Conservation (phyloP, 1,284 basidiomycete species). For the Singerocomus inundabilis region DNA sequence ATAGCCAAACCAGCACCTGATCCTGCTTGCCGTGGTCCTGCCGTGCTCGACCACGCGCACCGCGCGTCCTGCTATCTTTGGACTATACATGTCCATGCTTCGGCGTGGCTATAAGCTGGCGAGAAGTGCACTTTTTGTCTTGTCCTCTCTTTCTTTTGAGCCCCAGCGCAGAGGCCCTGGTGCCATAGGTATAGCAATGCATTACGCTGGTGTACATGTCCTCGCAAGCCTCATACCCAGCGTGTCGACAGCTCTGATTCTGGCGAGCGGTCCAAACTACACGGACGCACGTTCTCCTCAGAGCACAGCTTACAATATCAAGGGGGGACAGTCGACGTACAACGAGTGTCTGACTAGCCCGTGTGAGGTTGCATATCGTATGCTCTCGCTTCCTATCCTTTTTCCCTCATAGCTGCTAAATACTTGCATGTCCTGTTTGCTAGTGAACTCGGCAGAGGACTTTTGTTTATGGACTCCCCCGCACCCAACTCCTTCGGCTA, state of each 20-base stretch:
- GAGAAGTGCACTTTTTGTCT: background rate
- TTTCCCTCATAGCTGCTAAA: conserved; percentile 1
- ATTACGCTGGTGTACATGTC: conserved; percentile 12
- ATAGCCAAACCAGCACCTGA: conserved; percentile 6
- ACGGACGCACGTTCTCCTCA: conserved; percentile 38
- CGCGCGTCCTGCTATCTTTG: conserved; percentile 23
- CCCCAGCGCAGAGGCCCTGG: conserved; percentile 7
- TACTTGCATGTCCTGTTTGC: conserved; percentile 8
- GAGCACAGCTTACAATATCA: conserved; percentile 34
- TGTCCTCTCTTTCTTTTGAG: conserved; percentile 11
- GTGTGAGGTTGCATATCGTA: conserved; percentile 68
- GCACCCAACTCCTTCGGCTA: conserved; percentile 49
- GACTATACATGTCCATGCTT: conserved; percentile 21
- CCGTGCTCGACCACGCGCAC: conserved; percentile 20
- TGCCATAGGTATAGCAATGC: conserved; percentile 21
- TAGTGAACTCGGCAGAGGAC: conserved; percentile 62
- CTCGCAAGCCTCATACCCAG: conserved; percentile 24
- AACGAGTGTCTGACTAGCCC: conserved; percentile 61
- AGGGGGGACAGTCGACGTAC: conserved; percentile 64
- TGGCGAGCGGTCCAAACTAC: conserved; percentile 35
- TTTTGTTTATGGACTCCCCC: conserved; percentile 61
- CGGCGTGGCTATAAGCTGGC: conserved; percentile 25
- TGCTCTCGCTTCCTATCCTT: conserved; percentile 22
- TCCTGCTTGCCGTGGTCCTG: conserved; percentile 15
- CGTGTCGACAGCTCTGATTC: conserved; percentile 20